These are phyloP conservation scores for Rhazya stricta DNA, from an alignment of 257 asterid species.

Conservation along the genomic window DNA sequence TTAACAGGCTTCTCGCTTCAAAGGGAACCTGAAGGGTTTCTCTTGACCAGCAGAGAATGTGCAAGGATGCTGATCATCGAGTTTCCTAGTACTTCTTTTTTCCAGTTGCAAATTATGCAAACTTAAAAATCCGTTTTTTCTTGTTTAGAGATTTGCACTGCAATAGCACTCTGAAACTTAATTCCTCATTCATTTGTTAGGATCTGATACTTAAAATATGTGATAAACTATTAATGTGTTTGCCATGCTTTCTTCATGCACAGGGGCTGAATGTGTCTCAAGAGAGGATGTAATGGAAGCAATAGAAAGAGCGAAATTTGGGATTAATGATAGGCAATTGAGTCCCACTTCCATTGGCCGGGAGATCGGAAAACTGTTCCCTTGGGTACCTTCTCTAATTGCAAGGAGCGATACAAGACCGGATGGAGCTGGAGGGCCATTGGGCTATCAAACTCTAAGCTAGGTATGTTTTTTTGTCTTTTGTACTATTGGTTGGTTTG, in stretches of 20 bases:
- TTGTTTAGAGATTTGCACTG: not conserved
- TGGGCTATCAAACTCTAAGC: constrained; percentile 82
- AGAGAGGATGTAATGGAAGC: constrained; percentile 96
- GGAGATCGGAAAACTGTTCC: constrained; percentile 74
- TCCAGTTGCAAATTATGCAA: not conserved
- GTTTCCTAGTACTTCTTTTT: not conserved
- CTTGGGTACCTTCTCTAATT: constrained; percentile 84
- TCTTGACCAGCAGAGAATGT: not conserved
- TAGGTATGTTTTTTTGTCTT: constrained; percentile 5
- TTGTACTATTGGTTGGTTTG: not conserved
- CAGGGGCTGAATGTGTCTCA: constrained; percentile 76
- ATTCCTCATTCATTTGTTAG: not conserved
- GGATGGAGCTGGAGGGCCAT: constrained; percentile 47
- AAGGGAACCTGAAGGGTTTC: not conserved
- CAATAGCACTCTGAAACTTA: not conserved
- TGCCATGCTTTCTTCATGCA: constrained; percentile 1
- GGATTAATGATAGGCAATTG: constrained; percentile 55
- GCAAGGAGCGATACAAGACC: constrained; percentile 39
- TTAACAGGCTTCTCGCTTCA: not conserved
- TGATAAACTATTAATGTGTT: not conserved
- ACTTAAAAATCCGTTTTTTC: not conserved
- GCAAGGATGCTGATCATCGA: not conserved
- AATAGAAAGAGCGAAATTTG: constrained; percentile 84
- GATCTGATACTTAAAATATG: not conserved
- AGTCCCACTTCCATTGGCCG: constrained; percentile 41